Conservation (phyloP, 192 early-diverging fungal species). For the Geranomyces michiganensis region DNA sequence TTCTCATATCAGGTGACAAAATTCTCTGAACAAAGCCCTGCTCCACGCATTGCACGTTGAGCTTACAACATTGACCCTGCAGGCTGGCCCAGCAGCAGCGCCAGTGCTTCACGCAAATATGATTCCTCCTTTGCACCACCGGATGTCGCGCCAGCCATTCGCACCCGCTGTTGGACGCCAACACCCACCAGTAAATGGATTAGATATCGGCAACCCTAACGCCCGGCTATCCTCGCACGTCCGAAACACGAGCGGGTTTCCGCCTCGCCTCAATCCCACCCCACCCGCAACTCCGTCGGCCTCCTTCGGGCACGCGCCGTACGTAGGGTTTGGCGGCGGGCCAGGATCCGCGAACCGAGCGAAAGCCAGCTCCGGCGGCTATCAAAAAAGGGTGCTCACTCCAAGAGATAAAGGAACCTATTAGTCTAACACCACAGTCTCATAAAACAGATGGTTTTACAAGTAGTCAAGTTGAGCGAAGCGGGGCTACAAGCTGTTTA, state of each 20-base stretch:
- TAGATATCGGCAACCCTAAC: neutral
- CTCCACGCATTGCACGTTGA: neutral
- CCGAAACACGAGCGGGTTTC: neutral
- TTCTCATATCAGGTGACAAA: no score
- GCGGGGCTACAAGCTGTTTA: neutral
- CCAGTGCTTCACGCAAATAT: neutral
- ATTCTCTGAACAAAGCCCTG: neutral
- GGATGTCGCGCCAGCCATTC: neutral
- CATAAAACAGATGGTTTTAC: neutral
- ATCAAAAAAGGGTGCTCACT: no score
- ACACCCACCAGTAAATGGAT: neutral
- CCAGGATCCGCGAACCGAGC: neutral
- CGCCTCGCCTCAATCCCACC: neutral
- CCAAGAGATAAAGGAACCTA: no score
- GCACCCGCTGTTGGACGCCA: neutral
- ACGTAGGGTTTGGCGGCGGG: neutral
- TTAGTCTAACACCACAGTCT: no score
- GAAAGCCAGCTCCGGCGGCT: no score
- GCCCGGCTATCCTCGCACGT: neutral
- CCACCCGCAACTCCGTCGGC: constrained; percentile 5
- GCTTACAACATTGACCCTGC: neutral
- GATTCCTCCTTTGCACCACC: no score
- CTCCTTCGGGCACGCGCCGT: neutral
- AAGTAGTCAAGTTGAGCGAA: neutral
- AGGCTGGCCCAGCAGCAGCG: neutral